These are phyloP conservation scores for Solanum peruvianum DNA, from an alignment of 257 asterid species.

Conservation along the genomic window DNA sequence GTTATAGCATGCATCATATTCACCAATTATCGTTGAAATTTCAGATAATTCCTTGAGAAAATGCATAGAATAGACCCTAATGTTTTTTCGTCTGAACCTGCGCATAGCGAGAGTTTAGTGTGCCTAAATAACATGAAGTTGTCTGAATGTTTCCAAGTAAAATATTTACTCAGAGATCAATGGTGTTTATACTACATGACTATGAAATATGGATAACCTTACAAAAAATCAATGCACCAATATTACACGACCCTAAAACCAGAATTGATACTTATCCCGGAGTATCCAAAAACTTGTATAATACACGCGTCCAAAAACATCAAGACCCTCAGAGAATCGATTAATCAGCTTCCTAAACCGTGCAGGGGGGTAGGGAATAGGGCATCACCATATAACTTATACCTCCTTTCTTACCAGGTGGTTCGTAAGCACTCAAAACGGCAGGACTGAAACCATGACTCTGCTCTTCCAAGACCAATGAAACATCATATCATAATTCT, in stretches of 20 bases:
- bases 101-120: background rate
- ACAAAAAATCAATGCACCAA: background rate
- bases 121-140: background rate
- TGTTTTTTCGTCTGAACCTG: background rate
- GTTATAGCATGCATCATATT: background rate
- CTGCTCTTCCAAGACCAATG: background rate
- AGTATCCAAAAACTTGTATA: background rate
- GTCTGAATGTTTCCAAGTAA: background rate
- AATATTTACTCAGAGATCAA: background rate
- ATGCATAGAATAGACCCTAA: background rate
- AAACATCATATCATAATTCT: constrained; percentile 24
- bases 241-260: background rate
- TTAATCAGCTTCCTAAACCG: background rate
- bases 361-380: background rate
- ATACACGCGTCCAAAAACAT: background rate
- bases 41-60: background rate
- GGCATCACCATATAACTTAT: background rate
- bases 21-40: background rate
- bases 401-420: background rate
- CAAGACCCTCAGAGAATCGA: background rate
- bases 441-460: background rate
- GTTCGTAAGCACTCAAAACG: background rate
- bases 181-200: background rate
- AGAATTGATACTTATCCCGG: background rate
- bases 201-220: background rate